Base-by-base conservation (phyloP, 371 early-diverging fungal species). In the Circinella minor region DNA sequence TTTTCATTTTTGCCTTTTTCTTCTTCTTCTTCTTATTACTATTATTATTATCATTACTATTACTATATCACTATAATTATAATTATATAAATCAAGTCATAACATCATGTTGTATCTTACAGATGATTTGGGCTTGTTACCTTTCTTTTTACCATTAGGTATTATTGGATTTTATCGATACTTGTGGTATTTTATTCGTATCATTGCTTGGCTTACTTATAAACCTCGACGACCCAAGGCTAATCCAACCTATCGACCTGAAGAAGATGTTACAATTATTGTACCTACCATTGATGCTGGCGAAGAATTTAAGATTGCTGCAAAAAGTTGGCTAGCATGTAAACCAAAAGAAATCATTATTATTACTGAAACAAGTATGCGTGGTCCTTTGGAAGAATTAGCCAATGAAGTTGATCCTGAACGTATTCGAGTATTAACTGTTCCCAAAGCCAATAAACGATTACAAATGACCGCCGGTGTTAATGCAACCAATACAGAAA, bases 221-320 rank as follows among this genome's bases (percentile, higher is more conserved):
- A 74, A 76, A 17, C 87, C 87, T 0, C 78, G 81, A 62, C 73
- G 73, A 65, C 87, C 87, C 61, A 83, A 77, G 62, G 34, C 65
- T 20, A 83, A 82, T 55, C 87, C 87, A 3, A 86, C 84, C 17
- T 86, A 86, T 72, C 62, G 67, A 20, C 49, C 87, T 34, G 76
- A 79, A 39, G 74, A 78, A 65, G 90, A 91, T 65, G 91, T 90
- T 36, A 91, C 91, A 34, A 90, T 91, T 69, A 72, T 90, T 48
- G 90, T 91, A 10, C 89, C 90, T 8, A 91, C 91, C 51, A 91
- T 91, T 69, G 91, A 91, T 72, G 89, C 90, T 7, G 90, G 91
- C 57, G 89, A 88, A 36, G 90, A 90, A 73, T 89, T 91, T 76
- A 89, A 89, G 71, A 80, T 86, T 61, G 91, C 91, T n/a, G 83